Evolutionary conservation across 352 stramenopile species (phyloP).

Genomic region (Pythium grandisporangium): DNA sequence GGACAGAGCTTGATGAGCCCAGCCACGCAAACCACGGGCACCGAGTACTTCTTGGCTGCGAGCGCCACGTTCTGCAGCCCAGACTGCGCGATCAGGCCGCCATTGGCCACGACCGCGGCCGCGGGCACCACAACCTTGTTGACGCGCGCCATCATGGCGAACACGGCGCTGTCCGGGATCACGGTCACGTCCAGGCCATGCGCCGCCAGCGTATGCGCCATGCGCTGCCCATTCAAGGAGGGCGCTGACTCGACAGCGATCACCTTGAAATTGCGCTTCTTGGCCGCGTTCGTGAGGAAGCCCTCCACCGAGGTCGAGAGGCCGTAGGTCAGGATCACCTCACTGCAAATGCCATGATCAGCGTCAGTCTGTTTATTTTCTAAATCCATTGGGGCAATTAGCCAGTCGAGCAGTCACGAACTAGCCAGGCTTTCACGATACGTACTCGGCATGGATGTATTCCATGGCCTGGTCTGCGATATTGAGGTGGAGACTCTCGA

Average conservation of each 20-base stretch:
- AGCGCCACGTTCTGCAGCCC: slow-evolving; percentile 95
- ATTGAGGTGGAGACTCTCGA: slow-evolving; percentile 94
- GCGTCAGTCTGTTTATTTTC: too few species aligned
- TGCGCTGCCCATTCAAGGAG: slow-evolving; percentile 87
- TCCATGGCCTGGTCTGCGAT: slow-evolving; percentile 95
- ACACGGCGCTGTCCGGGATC: slow-evolving; percentile 95
- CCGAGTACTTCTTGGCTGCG: slow-evolving; percentile 93
- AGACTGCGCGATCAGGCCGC: slow-evolving; percentile 92
- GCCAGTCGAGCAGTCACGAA: too few species aligned
- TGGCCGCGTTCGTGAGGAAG: slow-evolving; percentile 83
- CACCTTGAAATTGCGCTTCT: slow-evolving; percentile 94
- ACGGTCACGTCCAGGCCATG: slow-evolving; percentile 92
- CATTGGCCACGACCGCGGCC: slow-evolving; percentile 95
- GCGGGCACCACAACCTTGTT: slow-evolving; percentile 97
- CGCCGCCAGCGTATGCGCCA: slow-evolving; percentile 84
- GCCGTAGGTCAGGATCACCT: slow-evolving; percentile 95
- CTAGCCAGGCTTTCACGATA: too few species aligned
- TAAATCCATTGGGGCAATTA: too few species aligned
- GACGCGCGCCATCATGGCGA: slow-evolving; percentile 97
- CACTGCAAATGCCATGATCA: too few species aligned
- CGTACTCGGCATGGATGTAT: slow-evolving; percentile 94
- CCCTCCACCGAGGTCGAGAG: slow-evolving; percentile 88
- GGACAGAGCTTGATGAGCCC: slow-evolving; percentile 98
- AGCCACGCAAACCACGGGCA: slow-evolving; percentile 95
- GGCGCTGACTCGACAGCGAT: slow-evolving; percentile 92